Percentiles rank a stretch among this genome's conserved stretches.
Conservation (phyloP, 495 filamentous ascomycete species). For the Letharia columbiana region DNA sequence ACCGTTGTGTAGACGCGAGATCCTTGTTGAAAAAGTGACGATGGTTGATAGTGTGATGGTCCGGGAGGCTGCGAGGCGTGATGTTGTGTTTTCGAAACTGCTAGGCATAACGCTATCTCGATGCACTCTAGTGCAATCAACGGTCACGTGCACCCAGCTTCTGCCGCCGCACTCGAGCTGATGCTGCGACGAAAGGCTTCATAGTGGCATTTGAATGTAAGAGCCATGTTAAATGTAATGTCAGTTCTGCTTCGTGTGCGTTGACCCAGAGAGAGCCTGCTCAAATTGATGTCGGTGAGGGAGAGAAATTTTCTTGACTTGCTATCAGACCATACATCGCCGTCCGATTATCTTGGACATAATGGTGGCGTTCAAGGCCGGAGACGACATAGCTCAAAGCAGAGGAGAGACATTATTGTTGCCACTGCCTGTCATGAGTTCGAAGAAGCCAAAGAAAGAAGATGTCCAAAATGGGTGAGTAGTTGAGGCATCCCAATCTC, state of each 20-base stretch:
- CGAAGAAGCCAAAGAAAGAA: not conserved
- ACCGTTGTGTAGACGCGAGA: not conserved
- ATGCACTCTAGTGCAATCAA: not conserved
- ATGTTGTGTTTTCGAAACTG: conserved; percentile 19
- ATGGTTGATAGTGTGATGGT: conserved; percentile 17
- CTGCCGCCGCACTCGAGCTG: not conserved
- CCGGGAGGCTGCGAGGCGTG: conserved; percentile 18
- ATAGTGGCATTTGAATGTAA: not conserved
- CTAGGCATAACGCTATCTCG: conserved; percentile 5
- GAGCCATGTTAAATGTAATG: not conserved
- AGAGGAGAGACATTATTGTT: not conserved
- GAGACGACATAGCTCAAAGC: not conserved
- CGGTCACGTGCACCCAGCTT: not conserved
- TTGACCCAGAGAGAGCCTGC: not conserved
- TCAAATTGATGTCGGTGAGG: not conserved
- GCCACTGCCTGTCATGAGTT: not conserved
- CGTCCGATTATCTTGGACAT: not conserved
- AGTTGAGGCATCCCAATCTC: not conserved
- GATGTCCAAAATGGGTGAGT: not conserved
- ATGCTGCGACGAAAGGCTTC: not conserved
- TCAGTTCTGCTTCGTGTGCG: not conserved
- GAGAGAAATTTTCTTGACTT: not conserved
- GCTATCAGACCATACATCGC: not conserved
- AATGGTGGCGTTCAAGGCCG: not conserved
- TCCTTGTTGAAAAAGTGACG: conserved; percentile 3